Evolutionary conservation across 805 yeast species (phyloP), one percentile per base, ranked within the genome.

Genomic region (Yarrowia keelungensis): DNA sequence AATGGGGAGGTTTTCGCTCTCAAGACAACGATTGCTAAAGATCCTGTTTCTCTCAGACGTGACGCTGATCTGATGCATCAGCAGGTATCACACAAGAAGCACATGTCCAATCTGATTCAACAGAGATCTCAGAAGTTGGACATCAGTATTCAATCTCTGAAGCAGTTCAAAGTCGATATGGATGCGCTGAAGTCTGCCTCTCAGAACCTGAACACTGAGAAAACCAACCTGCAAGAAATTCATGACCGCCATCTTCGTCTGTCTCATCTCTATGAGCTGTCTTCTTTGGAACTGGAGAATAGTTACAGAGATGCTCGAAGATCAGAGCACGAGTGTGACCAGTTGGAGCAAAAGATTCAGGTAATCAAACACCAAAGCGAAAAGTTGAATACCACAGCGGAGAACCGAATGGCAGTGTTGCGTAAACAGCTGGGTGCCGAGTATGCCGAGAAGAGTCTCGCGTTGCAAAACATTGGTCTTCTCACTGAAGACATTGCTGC

Each of bases 261-360:
- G 8, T 39, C 35, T 2, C 59, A 53, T 4, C 12, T 53, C 2
- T 19, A 8, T 7, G 59, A 53, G 4, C 36, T 11, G 16, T 39
- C 59, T 1, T 14, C 19, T 12, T 11, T 53, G 45, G 59, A 53
- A 8, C 15, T 53, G 12, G 59, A 53, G 2, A 39, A 19, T 5
- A 42, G 59, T 7, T 14, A 53, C 9, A 12, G 35, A 22, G 59
- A 38, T 15, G 9, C 15, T 12, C 32, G 59, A 19, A 39, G 59
- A 22, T 38, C 45, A 2, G 45, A 53, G 59, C 59, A 53, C 8
- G 59, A 53, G 8, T 53, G 59, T 11, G 62, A 56, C 19, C 62
- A 41, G 47, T 10, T 41, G 22, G 47, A 56, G n/a, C 47, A 56
- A 10, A 56, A 56, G 38, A 56, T 56, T 5, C 38, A 41, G 38